Percentiles rank a stretch among this genome's conserved stretches.
Evolutionary conservation across 805 yeast genomes (phyloP).

Genomic region (Maudiozyma barnettii): DNA sequence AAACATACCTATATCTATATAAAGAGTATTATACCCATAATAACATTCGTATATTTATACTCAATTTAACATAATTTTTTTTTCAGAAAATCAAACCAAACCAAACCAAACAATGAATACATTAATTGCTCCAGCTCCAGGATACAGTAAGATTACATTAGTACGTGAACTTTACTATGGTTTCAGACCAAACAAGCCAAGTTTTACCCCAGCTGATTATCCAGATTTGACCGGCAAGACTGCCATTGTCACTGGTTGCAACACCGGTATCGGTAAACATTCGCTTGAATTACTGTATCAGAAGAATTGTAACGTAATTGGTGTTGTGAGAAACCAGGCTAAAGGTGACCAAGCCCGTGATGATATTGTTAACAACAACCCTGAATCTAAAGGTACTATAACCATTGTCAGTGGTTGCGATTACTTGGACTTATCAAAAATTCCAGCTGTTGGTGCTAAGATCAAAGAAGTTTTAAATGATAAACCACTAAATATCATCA

Average conservation of each 20-base stretch:
- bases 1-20: too few species aligned
- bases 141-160: slow-evolving; percentile 6
- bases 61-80: too few species aligned
- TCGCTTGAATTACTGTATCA: slow-evolving; percentile 22
- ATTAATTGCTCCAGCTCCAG: slow-evolving; percentile 18
- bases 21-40: too few species aligned
- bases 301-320: slow-evolving; percentile 28
- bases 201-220: slow-evolving; percentile 25
- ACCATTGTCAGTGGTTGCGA: slow-evolving; percentile 26
- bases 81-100: too few species aligned
- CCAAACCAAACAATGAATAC: background rate
- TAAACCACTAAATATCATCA: slow-evolving; percentile 24
- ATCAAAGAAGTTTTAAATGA: slow-evolving; percentile 10
- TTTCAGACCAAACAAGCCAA: slow-evolving; percentile 22
- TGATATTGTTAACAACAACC: slow-evolving; percentile 17
- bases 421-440: slow-evolving; percentile 31
- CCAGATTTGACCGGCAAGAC: slow-evolving; percentile 32
- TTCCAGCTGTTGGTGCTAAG: slow-evolving; percentile 25
- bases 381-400: slow-evolving; percentile 20
- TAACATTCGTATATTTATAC: too few species aligned
- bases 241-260: slow-evolving; percentile 35
- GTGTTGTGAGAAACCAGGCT: slow-evolving; percentile 28
- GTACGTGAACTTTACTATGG: slow-evolving; percentile 16
- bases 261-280: slow-evolving; percentile 31
- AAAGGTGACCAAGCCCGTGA: slow-evolving; percentile 29